Evolutionary conservation across 208 protist genomes (phyloP), one percentile per base, ranked within the genome.

Genomic region (Trypanosoma theileri): DNA sequence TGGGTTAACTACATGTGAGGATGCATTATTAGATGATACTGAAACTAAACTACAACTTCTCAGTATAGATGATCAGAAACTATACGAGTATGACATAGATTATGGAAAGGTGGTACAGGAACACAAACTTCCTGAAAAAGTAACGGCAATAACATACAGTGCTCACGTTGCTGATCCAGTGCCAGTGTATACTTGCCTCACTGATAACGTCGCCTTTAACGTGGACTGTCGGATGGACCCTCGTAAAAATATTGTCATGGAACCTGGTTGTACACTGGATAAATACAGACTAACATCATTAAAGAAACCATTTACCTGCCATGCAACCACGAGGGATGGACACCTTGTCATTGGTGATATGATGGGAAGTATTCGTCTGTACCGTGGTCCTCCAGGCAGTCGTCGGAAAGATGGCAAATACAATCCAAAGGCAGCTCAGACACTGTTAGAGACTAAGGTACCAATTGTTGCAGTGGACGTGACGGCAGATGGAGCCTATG

Each of bases 161-260:
- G 72, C 77, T 41, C 74, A 91, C 61, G 75, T 76, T 11, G 71
- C 85, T 13, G 65, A 64, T 14, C 71, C 66, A 19, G 68, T 59
- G 9, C 71, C 78, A 4, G 71, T 91, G 31, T 86, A 80, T 59
- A 88, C 85, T 13, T 88, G 81, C 54, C 75, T 88, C 0, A 41
- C 69, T 44, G 52, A 67, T 62, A 81, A 82, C 45, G 80, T 79
- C 52, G 82, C 80, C 62, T 88, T 91, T 62, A 88, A 88, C 61
- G 76, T 88, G 57, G 85, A 91, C 68, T 72, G 77, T n/a, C 81
- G 85, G 46, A 75, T 91, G 60, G 58, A 85, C 61, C 79, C 81
- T n/a, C 62, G 73, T 40, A 58, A 56, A 26, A 82, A 75, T 50
- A 59, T 86, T 44, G 65, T 86, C 26, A 60, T 73, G 58, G 80